phyloP scores from a whole-genome alignment of 768 basidiomycete species.

The Naganishia randhawae region DNA sequence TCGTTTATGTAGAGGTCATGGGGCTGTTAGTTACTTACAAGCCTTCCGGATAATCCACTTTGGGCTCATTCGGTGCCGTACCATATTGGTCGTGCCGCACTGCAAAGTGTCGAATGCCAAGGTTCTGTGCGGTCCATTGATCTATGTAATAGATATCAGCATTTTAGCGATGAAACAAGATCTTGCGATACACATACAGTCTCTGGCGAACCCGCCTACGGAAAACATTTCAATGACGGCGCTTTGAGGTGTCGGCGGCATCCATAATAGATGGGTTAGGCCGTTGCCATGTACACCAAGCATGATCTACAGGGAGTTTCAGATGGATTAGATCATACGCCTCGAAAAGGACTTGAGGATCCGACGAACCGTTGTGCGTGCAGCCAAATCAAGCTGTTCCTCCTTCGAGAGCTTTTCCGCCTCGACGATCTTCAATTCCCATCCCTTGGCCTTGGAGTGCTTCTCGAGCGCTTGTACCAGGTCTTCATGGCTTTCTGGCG shows the following conservation, averaged over 20 bases:
- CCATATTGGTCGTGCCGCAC: slow-evolving; percentile 43
- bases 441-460: slow-evolving; percentile 65
- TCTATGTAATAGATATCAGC: slow-evolving; percentile 31
- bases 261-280: slow-evolving; percentile 82
- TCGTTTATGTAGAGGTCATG: too few species aligned
- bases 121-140: slow-evolving; percentile 49
- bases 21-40: slow-evolving; percentile 30
- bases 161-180: background rate
- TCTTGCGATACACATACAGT: slow-evolving; percentile 61
- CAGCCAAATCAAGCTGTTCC: slow-evolving; percentile 49
- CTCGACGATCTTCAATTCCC: slow-evolving; percentile 57
- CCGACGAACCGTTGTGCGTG: slow-evolving; percentile 43
- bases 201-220: slow-evolving; percentile 75
- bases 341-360: background rate
- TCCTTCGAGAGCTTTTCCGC: slow-evolving; percentile 49
- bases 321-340: background rate
- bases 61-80: slow-evolving; percentile 41
- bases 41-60: slow-evolving; percentile 48
- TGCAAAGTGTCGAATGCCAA: slow-evolving; percentile 48
- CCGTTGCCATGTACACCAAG: slow-evolving; percentile 94
- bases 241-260: slow-evolving; percentile 74
- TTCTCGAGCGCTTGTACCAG: slow-evolving; percentile 70
- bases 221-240: slow-evolving; percentile 92
- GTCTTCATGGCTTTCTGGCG: slow-evolving; percentile 69
- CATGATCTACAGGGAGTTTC: slow-evolving; percentile 64